Evolutionary conservation across 148 eudicot species (phyloP).

Genomic region (Simmondsia chinensis): DNA sequence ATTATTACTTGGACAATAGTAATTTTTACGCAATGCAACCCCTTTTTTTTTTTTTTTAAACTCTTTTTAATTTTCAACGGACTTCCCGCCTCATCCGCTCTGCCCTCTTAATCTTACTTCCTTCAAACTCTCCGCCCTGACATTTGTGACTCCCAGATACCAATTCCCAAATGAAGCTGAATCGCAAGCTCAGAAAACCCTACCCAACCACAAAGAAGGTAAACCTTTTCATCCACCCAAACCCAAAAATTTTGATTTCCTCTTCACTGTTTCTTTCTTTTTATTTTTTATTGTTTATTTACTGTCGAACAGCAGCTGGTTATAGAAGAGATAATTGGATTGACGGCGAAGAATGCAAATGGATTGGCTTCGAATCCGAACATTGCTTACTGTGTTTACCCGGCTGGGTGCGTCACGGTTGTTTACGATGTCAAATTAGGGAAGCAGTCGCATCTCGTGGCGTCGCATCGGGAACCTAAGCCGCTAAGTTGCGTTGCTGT

Average conservation of each 20-base stretch:
- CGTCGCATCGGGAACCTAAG: conserved; percentile 31
- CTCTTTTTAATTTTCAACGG: too few relatives aligned
- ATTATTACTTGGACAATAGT: too few relatives aligned
- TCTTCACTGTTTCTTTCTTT: not conserved
- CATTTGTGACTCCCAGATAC: too few relatives aligned
- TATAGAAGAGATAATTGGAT: conserved; percentile 40
- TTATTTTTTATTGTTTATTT: not conserved
- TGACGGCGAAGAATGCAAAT: conserved; percentile 37
- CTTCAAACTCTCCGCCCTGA: too few relatives aligned
- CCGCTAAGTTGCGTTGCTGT: conserved; percentile 42
- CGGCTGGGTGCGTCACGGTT: conserved; percentile 51
- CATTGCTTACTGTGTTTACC: conserved; percentile 32
- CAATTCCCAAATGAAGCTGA: conserved; percentile 35
- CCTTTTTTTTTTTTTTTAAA: too few relatives aligned
- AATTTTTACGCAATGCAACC: too few relatives aligned
- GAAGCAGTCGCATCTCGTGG: conserved; percentile 32
- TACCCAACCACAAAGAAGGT: conserved; percentile 23
- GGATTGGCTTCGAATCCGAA: conserved; percentile 32
- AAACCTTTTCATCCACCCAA: too few relatives aligned
- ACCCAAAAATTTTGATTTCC: not conserved
- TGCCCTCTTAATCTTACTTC: too few relatives aligned
- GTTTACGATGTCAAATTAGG: conserved; percentile 34
- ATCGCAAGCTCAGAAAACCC: conserved; percentile 23
- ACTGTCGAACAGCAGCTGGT: conserved; percentile 32
- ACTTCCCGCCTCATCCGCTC: too few relatives aligned